A percentile compares a stretch with the other conserved stretches of the same genome.
These are phyloP conservation scores for Sinapis alba DNA, from an alignment of 441 rosid species.

Conservation along the genomic window DNA sequence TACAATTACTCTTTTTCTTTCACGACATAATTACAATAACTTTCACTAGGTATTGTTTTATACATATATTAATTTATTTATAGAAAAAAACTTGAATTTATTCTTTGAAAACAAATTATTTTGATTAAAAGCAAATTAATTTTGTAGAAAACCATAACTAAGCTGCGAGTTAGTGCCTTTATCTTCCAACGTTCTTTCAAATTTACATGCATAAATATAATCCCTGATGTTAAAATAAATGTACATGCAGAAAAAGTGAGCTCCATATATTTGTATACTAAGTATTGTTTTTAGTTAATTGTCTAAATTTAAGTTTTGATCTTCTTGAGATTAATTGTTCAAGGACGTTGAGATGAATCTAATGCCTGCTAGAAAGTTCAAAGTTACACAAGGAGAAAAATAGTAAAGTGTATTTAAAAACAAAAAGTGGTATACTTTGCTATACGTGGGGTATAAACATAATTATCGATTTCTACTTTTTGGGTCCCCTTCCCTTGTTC, in stretches of 20 bases:
- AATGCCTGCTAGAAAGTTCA: slow-evolving; percentile 35
- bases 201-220: background rate
- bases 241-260: background rate
- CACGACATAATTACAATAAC: background rate
- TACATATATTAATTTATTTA: background rate
- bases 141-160: background rate
- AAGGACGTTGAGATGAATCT: slow-evolving; percentile 38
- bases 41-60: background rate
- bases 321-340: background rate
- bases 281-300: background rate
- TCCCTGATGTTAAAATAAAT: background rate
- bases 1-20: slow-evolving; percentile 1
- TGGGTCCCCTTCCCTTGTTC: slow-evolving; percentile 11
- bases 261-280: background rate
- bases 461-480: slow-evolving; percentile 38
- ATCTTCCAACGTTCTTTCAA: background rate
- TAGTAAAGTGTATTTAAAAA: slow-evolving; percentile 25
- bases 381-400: slow-evolving; percentile 22
- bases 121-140: background rate
- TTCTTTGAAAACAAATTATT: background rate
- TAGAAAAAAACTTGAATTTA: background rate
- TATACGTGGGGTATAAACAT: slow-evolving; percentile 41
- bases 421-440: slow-evolving; percentile 29
- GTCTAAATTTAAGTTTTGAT: slow-evolving; percentile 2
- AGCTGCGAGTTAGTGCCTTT: slow-evolving; percentile 1